Percentiles rank a stretch among this genome's conserved stretches.
These are phyloP conservation scores for Dendrobium nobile DNA, from an alignment of 106 monocot species.

Conservation along the genomic window DNA sequence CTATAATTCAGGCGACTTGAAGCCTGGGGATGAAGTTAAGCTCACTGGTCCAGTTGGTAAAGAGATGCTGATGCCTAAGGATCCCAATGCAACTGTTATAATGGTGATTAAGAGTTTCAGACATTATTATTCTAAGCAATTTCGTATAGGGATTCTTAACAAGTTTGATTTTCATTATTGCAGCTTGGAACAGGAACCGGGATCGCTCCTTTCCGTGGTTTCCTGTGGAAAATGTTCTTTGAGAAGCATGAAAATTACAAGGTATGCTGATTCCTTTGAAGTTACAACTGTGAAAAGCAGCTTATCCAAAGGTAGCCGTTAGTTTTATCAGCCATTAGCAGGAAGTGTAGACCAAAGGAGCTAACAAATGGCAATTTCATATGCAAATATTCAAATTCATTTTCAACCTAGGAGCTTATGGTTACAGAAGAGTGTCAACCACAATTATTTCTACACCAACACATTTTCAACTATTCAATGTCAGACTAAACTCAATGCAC, in stretches of 20 bases:
- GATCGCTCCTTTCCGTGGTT: constrained; percentile 85
- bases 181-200: constrained; percentile 99
- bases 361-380: not conserved
- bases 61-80: constrained; percentile 99
- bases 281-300: too few relatives aligned
- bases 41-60: constrained; percentile 95
- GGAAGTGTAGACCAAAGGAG: not conserved
- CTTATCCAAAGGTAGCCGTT: not conserved
- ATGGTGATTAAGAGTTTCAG: constrained; percentile 43
- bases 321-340: not conserved
- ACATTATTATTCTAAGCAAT: not conserved
- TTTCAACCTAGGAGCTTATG: not conserved
- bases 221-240: constrained; percentile 99
- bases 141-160: not conserved
- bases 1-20: constrained; percentile 67
- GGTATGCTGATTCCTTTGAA: constrained; percentile 23
- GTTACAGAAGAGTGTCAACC: not conserved
- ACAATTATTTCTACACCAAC: not conserved
- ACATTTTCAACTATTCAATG: not conserved
- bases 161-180: constrained; percentile 4
- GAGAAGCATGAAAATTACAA: constrained; percentile 96
- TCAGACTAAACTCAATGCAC: not conserved
- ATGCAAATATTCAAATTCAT: not conserved
- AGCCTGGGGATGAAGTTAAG: constrained; percentile 80
- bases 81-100: constrained; percentile 86